phyloP scores from a whole-genome alignment of 805 yeast species.

The Barnettozyma californica region DNA sequence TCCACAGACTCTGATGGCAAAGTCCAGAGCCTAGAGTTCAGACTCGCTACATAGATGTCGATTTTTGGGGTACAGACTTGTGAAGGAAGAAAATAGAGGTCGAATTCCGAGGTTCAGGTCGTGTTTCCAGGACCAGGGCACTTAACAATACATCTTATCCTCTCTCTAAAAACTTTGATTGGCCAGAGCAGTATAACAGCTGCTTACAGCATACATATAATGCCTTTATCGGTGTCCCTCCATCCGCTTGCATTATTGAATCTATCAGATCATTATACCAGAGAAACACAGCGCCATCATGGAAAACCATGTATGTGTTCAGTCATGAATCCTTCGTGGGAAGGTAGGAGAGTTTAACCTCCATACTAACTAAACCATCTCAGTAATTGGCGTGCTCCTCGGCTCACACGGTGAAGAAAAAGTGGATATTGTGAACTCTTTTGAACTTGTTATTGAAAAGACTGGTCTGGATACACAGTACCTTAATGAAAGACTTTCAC shows the following conservation, averaged over 20 bases:
- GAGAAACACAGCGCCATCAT: constrained; percentile 3
- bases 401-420: constrained; percentile 1
- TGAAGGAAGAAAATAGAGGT: too few relatives aligned
- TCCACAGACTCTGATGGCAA: too few relatives aligned
- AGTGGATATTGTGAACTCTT: constrained; percentile 9
- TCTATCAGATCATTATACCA: constrained; percentile 10
- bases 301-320: constrained; percentile 5
- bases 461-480: background rate
- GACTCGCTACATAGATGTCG: too few relatives aligned
- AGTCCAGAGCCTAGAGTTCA: too few relatives aligned
- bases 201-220: background rate
- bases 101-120: background rate
- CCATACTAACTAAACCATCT: background rate
- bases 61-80: too few relatives aligned
- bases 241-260: constrained; percentile 12
- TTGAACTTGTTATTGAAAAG: constrained; percentile 7
- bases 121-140: background rate
- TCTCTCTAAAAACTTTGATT: background rate
- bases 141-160: background rate
- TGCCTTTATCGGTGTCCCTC: constrained; percentile 1
- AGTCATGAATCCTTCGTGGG: too few relatives aligned
- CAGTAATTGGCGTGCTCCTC: constrained; percentile 5
- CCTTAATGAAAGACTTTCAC: constrained; percentile 9
- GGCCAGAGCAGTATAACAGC: background rate
- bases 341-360: background rate